Evolutionary conservation across 495 filamentous ascomycete species (phyloP), one percentile per base, ranked within the genome.

Genomic region (Umbilicaria muhlenbergii): DNA sequence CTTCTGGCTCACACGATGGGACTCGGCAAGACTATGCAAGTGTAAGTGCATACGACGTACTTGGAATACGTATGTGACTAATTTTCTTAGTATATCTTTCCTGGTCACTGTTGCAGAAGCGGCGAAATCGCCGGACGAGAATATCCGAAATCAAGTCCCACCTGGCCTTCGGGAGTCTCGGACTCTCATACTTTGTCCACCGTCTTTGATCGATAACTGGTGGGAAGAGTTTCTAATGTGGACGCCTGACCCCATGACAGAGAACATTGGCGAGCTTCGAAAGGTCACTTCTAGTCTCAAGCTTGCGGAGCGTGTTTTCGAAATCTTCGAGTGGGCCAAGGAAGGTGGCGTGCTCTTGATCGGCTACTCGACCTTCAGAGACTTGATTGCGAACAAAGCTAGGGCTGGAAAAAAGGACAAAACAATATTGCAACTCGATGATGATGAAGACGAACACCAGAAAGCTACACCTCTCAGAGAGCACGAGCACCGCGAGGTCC

Each of bases 1-100:
- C 65, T 95, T 3, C 70, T 96, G 24, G 85, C 88, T 2, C 88
- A 94, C 56, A 85, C 84, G 1, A 94, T 94, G 89, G 88, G 88
- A 2, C 60, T 96, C 13, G 88, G 88, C 12, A 96, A 96, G 60
- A 94, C 89, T 0, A 83, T 94, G 75, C 89, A 94, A 54, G 68
- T 80, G 66, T 73, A 59, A 63, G 73, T 75, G 18, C 15, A 6
- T 3, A 1, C 24, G 1, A 28, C 8, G 8, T 7, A 28, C 24
- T 10, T 1, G 8, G 0, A 0, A 0, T 28, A 7, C 8, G 24
- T 1, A 36, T 37, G 12, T 44, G 17, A 38, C 52, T 52, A 19
- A 51, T 34, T 35, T 40, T 37, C 32, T n/a, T 34, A 71, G 68
- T 2, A 85, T 95, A 47, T 80, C 85, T 0, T 59, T 95, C 33